Percentiles rank a stretch among this genome's conserved stretches.
Conservation (phyloP, 257 asterid species). For the Ilex aquifolium region DNA sequence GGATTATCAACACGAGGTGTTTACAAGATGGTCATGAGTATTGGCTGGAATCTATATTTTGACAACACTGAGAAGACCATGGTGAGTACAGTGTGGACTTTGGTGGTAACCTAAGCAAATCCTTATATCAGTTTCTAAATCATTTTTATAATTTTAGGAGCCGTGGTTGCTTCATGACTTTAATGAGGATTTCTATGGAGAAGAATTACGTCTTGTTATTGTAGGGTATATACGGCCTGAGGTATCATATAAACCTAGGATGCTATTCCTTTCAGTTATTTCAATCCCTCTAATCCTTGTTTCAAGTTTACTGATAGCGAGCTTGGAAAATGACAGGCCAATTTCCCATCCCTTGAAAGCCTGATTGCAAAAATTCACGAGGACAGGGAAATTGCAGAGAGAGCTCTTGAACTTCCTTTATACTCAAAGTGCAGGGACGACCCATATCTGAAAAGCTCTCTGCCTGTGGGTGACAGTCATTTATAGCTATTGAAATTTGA, state of each 20-base stretch:
- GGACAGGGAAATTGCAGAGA: slow-evolving; percentile 61
- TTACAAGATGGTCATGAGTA: slow-evolving; percentile 95
- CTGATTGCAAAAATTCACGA: slow-evolving; percentile 67
- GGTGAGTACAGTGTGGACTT: slow-evolving; percentile 44
- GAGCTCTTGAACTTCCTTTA: slow-evolving; percentile 63
- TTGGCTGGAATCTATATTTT: slow-evolving; percentile 95
- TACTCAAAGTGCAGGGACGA: slow-evolving; percentile 58
- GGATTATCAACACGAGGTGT: slow-evolving; percentile 53
- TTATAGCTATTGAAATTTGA: background rate
- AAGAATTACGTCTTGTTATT: slow-evolving; percentile 69
- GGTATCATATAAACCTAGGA: slow-evolving; percentile 33
- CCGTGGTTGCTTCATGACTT: slow-evolving; percentile 97
- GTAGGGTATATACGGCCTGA: slow-evolving; percentile 86
- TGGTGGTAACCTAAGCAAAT: background rate
- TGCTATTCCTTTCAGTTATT: background rate
- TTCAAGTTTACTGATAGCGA: background rate
- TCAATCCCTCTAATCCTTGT: background rate
- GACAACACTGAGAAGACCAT: slow-evolving; percentile 86
- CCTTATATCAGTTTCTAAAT: background rate
- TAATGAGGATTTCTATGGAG: slow-evolving; percentile 73
- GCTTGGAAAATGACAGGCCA: slow-evolving; percentile 34
- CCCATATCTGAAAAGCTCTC: slow-evolving; percentile 33
- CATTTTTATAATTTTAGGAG: slow-evolving; percentile 39
- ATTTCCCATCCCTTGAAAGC: slow-evolving; percentile 69
- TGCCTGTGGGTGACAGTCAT: slow-evolving; percentile 12